Base-by-base conservation (phyloP, 306 rosid species). In the Argentina anserina region DNA sequence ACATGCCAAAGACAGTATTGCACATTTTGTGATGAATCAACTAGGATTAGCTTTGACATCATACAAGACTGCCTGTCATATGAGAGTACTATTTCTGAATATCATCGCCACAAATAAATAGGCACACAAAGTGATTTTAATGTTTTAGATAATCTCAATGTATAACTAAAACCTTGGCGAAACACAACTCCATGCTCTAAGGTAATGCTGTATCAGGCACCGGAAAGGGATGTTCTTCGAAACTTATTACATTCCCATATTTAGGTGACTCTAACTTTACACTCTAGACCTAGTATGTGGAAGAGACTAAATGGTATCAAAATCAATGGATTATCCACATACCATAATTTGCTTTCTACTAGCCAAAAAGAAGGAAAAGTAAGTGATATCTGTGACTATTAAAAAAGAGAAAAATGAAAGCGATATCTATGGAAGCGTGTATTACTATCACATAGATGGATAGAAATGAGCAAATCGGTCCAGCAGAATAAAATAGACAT, bases 201-300 rank as follows among this genome's bases (percentile, higher is more conserved):
- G 60, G 42, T 41, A 53, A 50, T 73, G 49, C 21, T 73, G 68
- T 74, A 80, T 60, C 73, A 53, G 49, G 28, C 70, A 65, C 70
- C 31, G 40, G 47, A 20, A 7, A 64, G 18, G 39, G 69, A 31
- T 40, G n/a, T 65, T 63, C 39, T 58, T 70, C 43, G 67, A 34
- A 56, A 10, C 25, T 40, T 58, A 9, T 74, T 65, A 13, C 39
- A 34, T 20, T 20, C 9, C 59, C 29, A 8, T 21, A n/a, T 21
- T 53, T n/a, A n/a, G n/a, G n/a, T n/a, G n/a, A n/a, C 61, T 21
- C 61, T 11, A 26, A 56, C 33, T 4, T 25, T 56, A 10, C 62
- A 25, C 25, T 23, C 62, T 56, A n/a, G 18, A 56, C 62, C 4
- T 56, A 9, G 62, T 17, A 25, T 0, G 7, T 56, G 18, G 33